Conservation (phyloP, 1,284 basidiomycete species). For the Lentinula novae-zelandiae region DNA sequence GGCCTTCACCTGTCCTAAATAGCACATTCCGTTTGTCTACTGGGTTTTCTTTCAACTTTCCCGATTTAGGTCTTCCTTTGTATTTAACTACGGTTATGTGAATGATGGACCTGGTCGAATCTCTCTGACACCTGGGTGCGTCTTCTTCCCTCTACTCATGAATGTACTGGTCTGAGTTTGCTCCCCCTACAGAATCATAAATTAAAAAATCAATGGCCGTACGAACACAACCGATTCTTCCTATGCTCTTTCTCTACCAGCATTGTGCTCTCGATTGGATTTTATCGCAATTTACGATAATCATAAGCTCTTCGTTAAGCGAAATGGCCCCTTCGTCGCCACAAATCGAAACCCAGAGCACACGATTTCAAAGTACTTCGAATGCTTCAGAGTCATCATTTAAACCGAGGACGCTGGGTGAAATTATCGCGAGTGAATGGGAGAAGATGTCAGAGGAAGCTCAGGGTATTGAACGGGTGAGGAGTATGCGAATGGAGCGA, state of each 20-base stretch:
- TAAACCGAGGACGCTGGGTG: not conserved
- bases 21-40: constrained; percentile 6
- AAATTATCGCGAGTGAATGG: not conserved
- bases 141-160: constrained; percentile 1
- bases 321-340: not conserved
- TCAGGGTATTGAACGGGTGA: not conserved
- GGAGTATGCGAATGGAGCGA: not conserved
- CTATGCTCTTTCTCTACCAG: constrained; percentile 7
- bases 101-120: constrained; percentile 12
- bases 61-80: constrained; percentile 17
- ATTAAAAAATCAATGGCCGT: not conserved
- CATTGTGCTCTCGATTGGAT: constrained; percentile 3
- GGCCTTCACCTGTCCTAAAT: constrained; percentile 9
- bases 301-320: not conserved
- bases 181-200: not conserved
- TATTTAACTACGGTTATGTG: constrained; percentile 14
- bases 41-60: constrained; percentile 17
- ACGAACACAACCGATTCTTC: not conserved
- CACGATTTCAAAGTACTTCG: not conserved
- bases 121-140: constrained; percentile 4
- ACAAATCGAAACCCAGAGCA: not conserved
- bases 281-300: not conserved
- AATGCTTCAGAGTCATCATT: not conserved
- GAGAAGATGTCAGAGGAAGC: not conserved
- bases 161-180: not conserved